phyloP scores from a whole-genome alignment of 352 stramenopile species.

The Globisporangium megalacanthum region DNA sequence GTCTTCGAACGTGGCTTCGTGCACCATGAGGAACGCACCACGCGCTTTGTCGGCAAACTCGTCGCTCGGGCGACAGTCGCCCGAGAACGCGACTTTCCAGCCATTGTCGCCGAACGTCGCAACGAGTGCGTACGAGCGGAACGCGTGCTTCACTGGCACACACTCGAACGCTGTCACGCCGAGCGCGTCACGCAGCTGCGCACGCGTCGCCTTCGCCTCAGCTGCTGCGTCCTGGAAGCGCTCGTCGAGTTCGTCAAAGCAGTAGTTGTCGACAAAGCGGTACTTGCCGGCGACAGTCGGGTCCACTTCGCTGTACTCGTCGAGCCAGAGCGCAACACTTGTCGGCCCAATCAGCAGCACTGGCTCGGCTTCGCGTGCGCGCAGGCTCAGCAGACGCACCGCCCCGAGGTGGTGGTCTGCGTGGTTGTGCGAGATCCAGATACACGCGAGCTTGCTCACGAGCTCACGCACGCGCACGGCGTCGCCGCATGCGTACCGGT shows the following conservation, averaged over 20 bases:
- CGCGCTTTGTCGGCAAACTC: conserved; percentile 43
- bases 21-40: conserved; percentile 90
- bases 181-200: conserved; percentile 34
- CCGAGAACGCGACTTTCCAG: conserved; percentile 91
- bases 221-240: conserved; percentile 27
- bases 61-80: conserved; percentile 91
- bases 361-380: conserved; percentile 40
- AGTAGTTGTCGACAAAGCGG: conserved; percentile 87
- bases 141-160: conserved; percentile 86
- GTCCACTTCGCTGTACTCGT: conserved; percentile 88
- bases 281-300: conserved; percentile 76
- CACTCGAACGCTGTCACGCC: conserved; percentile 49
- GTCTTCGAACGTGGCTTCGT: conserved; percentile 98
- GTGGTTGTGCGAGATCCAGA: conserved; percentile 98
- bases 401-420: conserved; percentile 97
- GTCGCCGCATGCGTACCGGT: conserved; percentile 47
- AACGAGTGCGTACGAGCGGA: conserved; percentile 88
- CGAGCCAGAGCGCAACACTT: conserved; percentile 85
- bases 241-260: conserved; percentile 57
- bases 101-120: conserved; percentile 45
- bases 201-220: conserved; percentile 28
- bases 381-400: conserved; percentile 83
- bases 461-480: conserved; percentile 34
- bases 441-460: conserved; percentile 76
- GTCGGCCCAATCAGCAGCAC: conserved; percentile 92